Conservation (phyloP, 768 basidiomycete species). For the Boletus subparvulus region DNA sequence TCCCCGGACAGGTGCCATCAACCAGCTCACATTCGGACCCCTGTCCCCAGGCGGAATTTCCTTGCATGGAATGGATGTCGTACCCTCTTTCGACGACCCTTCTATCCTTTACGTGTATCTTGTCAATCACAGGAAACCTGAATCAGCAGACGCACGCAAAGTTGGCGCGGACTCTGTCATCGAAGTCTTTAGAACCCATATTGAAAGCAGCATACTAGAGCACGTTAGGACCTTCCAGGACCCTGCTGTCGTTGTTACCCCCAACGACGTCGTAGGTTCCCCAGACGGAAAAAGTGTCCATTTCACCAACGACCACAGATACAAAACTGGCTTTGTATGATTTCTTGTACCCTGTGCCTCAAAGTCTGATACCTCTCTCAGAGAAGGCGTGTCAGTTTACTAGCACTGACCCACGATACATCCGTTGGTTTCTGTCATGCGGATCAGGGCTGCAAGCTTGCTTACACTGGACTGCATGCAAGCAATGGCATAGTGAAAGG, state of each 20-base stretch:
- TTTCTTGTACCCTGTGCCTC: not conserved
- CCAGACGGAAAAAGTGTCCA: slow-evolving; percentile 63
- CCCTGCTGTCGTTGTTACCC: slow-evolving; percentile 50
- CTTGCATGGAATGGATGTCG: slow-evolving; percentile 69
- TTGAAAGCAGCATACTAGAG: slow-evolving; percentile 43
- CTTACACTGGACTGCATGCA: slow-evolving; percentile 46
- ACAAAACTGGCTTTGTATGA: slow-evolving; percentile 55
- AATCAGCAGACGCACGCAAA: slow-evolving; percentile 34
- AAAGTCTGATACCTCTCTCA: slow-evolving; percentile 5
- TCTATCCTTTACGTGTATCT: slow-evolving; percentile 60
- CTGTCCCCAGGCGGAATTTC: slow-evolving; percentile 43
- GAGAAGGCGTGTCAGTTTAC: slow-evolving; percentile 22
- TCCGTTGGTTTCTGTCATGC: slow-evolving; percentile 67
- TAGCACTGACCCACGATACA: slow-evolving; percentile 38
- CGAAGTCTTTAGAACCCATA: slow-evolving; percentile 62
- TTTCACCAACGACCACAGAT: slow-evolving; percentile 66
- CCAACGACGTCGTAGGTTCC: slow-evolving; percentile 71
- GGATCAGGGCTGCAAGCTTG: slow-evolving; percentile 60
- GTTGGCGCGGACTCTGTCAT: slow-evolving; percentile 72
- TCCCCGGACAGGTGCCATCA: slow-evolving; percentile 44
- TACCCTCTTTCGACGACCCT: slow-evolving; percentile 48
- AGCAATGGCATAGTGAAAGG: slow-evolving; percentile 64
- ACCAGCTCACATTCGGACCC: slow-evolving; percentile 46
- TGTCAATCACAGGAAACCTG: slow-evolving; percentile 67
- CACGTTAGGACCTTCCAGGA: slow-evolving; percentile 61